Base-by-base conservation (phyloP, 805 yeast species). In the Lachancea mirantina region DNA sequence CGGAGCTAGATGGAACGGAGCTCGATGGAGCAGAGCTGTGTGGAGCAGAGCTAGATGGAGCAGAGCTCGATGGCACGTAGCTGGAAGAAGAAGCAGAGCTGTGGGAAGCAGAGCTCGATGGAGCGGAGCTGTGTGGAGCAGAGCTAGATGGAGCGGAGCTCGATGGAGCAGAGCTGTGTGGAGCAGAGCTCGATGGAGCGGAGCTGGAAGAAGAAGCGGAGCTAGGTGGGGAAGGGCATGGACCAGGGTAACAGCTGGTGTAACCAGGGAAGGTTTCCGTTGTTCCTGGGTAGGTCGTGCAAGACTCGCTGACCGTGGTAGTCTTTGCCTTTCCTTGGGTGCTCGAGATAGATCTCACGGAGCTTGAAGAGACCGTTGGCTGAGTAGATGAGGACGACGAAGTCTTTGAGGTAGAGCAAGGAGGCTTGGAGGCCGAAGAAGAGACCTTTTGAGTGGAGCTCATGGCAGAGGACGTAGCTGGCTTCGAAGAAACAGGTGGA, bases 71-170 rank as follows among this genome's bases (percentile, higher is more conserved):
- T 10, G 36, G 20, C 16, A 26, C 19, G 7, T 30, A 18, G 11
- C 20, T 14, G 30, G 19, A 18, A 11, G 28, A 14, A 15, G 28
- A 21, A 2, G 21, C 10, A 20, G 32, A 18, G 30, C 23, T 24
- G n/a, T 31, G 10, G 20, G 32, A 6, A 21, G 14, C 16, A 5
- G 28, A 22, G 23, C 32, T 24, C 8, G 32, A 13, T 24, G 38
- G 34, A 13, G 30, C 30, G 2, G 34, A 28, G 19, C 30, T 24
- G 14, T 30, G 24, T 10, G 31, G 19, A 18, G 30, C 26, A 19
- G 35, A 32, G 36, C 36, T 33, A 3, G 25, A 13, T 24, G 38
- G 30, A 13, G 22, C 30, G 6, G 34, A 19, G 17, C 20, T 22
- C 3, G 29, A 14, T n/a, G 30, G 17, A 9, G 23, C 19, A 18